Conservation (phyloP, 2,329 filamentous ascomycete genomes). For the Stagonosporopsis tanaceti region DNA sequence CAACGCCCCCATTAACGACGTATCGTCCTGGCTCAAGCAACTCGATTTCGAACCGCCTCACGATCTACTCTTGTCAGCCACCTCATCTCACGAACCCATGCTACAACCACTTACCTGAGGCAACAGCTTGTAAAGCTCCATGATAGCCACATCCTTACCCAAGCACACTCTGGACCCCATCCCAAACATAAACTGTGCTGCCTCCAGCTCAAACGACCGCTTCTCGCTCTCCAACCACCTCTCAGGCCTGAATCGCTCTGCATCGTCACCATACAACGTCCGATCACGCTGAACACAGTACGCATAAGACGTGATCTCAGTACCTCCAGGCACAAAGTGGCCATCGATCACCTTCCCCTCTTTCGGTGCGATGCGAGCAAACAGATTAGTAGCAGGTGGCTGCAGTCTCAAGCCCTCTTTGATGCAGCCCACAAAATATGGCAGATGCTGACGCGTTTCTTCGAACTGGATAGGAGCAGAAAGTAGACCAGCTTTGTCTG, state of each 20-base stretch:
- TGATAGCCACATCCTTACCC: conserved; percentile 42
- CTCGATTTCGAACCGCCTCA: conserved; percentile 41
- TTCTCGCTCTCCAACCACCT: conserved; percentile 49
- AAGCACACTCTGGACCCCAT: conserved; percentile 40
- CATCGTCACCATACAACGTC: conserved; percentile 51
- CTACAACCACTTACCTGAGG: conserved; percentile 38
- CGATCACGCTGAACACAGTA: conserved; percentile 35
- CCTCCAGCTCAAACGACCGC: conserved; percentile 35
- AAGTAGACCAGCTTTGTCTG: conserved; percentile 29
- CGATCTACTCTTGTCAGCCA: conserved; percentile 19
- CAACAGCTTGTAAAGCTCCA: conserved; percentile 45
- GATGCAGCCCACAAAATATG: conserved; percentile 61
- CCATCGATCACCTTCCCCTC: conserved; percentile 50
- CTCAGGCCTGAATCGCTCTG: conserved; percentile 53
- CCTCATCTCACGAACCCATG: too few species aligned
- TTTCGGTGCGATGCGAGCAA: conserved; percentile 53
- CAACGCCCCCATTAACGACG: conserved; percentile 42
- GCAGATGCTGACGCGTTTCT: conserved; percentile 46
- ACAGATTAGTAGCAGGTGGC: conserved; percentile 61
- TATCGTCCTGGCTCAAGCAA: conserved; percentile 33
- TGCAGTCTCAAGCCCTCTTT: conserved; percentile 61
- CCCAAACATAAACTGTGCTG: conserved; percentile 42
- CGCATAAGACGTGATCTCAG: conserved; percentile 58
- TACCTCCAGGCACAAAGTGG: conserved; percentile 51
- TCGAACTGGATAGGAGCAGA: conserved; percentile 39